Conservation (phyloP, 2,329 filamentous ascomycete species). For the Diaporthe sp. region DNA sequence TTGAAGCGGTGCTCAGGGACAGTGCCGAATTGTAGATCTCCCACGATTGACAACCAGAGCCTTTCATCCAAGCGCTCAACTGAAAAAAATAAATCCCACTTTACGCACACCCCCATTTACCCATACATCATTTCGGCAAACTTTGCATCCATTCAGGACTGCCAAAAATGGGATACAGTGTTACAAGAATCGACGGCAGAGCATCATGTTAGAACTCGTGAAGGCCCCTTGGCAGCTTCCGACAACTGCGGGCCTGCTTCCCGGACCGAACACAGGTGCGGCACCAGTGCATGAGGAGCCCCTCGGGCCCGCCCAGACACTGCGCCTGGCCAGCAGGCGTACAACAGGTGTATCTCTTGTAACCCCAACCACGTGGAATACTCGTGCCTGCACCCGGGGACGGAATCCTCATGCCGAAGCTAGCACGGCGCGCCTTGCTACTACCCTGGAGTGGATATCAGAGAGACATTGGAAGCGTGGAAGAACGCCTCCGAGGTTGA, state of each 20-base stretch:
- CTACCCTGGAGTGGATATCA: not conserved
- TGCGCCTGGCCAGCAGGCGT: not conserved
- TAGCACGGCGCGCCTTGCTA: conserved; percentile 7
- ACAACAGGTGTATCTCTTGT: not conserved
- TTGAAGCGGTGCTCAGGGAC: not conserved
- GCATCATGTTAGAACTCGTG: not conserved
- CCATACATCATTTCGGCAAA: conserved; percentile 2
- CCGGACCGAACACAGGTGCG: not conserved
- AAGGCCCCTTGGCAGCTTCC: not conserved
- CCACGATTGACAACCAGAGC: not conserved
- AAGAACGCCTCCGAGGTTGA: not conserved
- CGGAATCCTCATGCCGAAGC: conserved; percentile 17
- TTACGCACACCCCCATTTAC: not conserved
- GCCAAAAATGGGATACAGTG: not conserved
- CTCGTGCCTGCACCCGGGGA: conserved; percentile 20
- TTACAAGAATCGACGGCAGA: not conserved
- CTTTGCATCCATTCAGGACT: not conserved
- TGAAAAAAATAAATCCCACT: not conserved
- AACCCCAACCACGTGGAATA: conserved; percentile 32
- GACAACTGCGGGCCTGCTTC: not conserved
- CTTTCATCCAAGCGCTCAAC: not conserved
- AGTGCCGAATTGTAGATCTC: not conserved
- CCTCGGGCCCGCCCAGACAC: not conserved
- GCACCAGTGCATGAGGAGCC: conserved; percentile 9
- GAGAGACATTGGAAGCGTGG: not conserved